A percentile compares a stretch with the other conserved stretches of the same genome.
Evolutionary conservation across 2,329 filamentous ascomycete genomes (phyloP).

Genomic region (Hymenoscyphus albidus): DNA sequence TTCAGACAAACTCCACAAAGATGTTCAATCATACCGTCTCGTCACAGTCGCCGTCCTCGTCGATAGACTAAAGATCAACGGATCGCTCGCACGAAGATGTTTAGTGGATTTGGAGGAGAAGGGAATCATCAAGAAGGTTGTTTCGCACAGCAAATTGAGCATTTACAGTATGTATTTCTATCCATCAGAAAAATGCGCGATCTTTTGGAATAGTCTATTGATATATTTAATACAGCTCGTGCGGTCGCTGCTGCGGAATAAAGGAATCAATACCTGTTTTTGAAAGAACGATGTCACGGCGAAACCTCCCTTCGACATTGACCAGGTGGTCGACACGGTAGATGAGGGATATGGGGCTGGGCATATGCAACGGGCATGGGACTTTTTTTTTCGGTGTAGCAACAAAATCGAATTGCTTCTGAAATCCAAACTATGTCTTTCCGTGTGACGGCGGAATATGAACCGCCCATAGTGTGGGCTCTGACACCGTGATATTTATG

Average conservation of each 20-base stretch:
- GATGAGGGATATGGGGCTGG: constrained; percentile 30
- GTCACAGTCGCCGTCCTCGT: constrained; percentile 98
- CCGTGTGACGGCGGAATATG: constrained; percentile 1
- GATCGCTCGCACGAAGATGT: constrained; percentile 86
- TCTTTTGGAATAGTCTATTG: neutral
- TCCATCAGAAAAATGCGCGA: neutral
- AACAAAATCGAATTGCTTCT: constrained; percentile 31
- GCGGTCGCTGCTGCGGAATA: constrained; percentile 53
- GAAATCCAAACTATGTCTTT: constrained; percentile 12
- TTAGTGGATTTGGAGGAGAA: constrained; percentile 93
- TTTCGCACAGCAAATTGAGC: constrained; percentile 93
- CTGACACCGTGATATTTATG: constrained; percentile 2
- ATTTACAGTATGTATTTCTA: constrained; percentile 75
- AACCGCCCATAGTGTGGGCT: neutral
- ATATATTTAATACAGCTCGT: constrained; percentile 46
- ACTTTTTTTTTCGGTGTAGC: constrained; percentile 35
- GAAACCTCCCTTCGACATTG: constrained; percentile 30
- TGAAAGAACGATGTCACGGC: constrained; percentile 32
- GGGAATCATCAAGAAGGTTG: constrained; percentile 97
- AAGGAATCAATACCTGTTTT: constrained; percentile 17
- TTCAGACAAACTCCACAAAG: constrained; percentile 98
- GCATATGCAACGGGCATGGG: constrained; percentile 33
- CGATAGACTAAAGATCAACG: constrained; percentile 99
- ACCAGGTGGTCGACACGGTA: constrained; percentile 26
- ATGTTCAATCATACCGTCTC: constrained; percentile 99